Base-by-base conservation (phyloP, 2,329 filamentous ascomycete genomes). In the Aaosphaeria pasadenensis region DNA sequence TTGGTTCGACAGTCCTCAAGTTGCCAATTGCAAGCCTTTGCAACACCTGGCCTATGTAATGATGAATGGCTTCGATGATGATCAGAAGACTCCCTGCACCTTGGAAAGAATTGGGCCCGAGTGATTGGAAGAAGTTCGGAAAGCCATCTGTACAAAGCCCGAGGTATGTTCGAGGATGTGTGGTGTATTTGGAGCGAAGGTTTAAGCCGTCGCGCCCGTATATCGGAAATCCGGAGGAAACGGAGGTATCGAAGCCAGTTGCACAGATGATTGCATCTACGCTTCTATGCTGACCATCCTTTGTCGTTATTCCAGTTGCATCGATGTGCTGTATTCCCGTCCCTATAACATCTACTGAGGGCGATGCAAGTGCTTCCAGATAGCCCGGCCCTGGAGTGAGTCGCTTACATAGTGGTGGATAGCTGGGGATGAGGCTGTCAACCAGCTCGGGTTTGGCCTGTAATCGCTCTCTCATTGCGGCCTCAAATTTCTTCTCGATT, bases 211-310 rank as follows among this genome's bases (percentile, higher is more conserved):
- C 30, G 11, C 17, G 42, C 5, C 46, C 46, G 35, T 41, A 13
- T 9, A 43, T 33, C 2, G 46, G 46, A 30, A 48, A 44, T 17
- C 33, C 30, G 4, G 41, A 11, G 4, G 11, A 30, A n/a, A 44
- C 40, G 35, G 36, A 41, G 30, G 28, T 38, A 7, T 48, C 36
- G 17, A 48, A 48, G 7, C 46, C 46, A 11, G 46, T 48, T 5
- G 46, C 46, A 4, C 29, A 33, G 36, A 48, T 41, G 41, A 48
- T 48, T 5, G 30, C 42, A n/a, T 48, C 47, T 3, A 49, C 39
- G 7, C 9, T 24, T 9, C 17, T 11, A 28, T 41, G 39, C 39
- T 9, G 11, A 3, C 39, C 39, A 24, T 41, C 39, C 2, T 11
- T 28, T 9, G 39, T 41, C 11, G 7, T 11, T 9, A 41, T 11